phyloP scores from a whole-genome alignment of 176 grass and related monocot species.

The Aegilops speltoides region DNA sequence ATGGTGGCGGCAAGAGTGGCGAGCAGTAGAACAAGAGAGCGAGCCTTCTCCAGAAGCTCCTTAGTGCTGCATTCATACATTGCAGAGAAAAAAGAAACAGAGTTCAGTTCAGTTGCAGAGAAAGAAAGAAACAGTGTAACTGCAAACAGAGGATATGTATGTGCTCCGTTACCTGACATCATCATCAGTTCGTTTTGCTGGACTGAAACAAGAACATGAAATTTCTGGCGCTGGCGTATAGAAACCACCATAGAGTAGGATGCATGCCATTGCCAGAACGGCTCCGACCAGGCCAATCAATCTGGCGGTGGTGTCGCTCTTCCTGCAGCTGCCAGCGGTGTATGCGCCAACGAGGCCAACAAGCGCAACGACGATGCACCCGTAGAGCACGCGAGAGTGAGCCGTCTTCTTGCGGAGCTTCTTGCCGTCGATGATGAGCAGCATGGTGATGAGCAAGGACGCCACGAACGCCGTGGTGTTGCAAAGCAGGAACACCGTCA shows the following conservation, averaged over 20 bases:
- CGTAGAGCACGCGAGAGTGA: background rate
- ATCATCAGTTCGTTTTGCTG: background rate
- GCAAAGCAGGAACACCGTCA: slow-evolving; percentile 21
- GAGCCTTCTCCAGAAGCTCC: background rate
- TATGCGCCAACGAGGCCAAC: background rate
- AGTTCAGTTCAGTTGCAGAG: background rate
- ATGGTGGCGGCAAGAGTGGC: slow-evolving; percentile 38
- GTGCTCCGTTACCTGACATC: background rate
- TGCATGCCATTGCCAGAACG: background rate
- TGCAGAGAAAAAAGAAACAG: background rate
- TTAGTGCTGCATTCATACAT: background rate
- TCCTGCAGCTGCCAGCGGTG: slow-evolving; percentile 8
- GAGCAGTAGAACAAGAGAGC: slow-evolving; percentile 21
- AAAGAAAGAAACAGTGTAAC: background rate
- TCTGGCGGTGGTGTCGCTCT: background rate
- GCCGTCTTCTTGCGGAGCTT: background rate
- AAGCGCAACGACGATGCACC: background rate
- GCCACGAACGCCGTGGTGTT: slow-evolving; percentile 40
- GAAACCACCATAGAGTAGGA: background rate
- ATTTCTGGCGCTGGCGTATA: too few relatives aligned
- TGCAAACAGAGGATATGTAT: background rate
- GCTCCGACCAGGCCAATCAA: background rate
- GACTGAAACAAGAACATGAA: too few relatives aligned
- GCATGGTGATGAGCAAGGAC: slow-evolving; percentile 21
- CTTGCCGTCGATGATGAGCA: background rate